Evolutionary conservation across 2,329 filamentous ascomycete genomes (phyloP).

Genomic region (Stachybotrys echinatus): DNA sequence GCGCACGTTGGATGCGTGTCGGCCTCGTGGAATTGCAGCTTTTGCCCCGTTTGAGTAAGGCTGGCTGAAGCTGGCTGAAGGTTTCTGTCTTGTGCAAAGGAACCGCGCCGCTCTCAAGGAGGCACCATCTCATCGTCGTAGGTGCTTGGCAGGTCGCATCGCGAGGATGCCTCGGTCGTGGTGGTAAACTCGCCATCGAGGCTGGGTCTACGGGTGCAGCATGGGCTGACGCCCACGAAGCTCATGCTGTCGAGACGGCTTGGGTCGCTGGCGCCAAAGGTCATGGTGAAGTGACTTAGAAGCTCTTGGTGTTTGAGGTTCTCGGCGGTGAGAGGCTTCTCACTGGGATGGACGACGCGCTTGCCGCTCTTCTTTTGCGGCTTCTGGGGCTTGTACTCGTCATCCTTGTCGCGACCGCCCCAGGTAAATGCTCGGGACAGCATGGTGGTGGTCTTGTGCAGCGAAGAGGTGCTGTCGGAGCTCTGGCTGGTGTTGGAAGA

Average conservation of each 20-base stretch:
- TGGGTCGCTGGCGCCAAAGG: constrained; percentile 34
- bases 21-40: no score
- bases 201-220: constrained; percentile 34
- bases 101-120: no score
- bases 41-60: no score
- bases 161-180: background rate
- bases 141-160: background rate
- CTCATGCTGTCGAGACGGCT: constrained; percentile 25
- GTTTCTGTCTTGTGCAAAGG: no score
- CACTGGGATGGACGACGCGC: constrained; percentile 32
- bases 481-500: constrained; percentile 21
- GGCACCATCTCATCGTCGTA: background rate
- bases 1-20: no score
- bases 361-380: constrained; percentile 18
- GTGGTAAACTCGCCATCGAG: constrained; percentile 17
- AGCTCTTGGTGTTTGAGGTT: constrained; percentile 43
- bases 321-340: constrained; percentile 37
- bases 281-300: constrained; percentile 39
- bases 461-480: constrained; percentile 21
- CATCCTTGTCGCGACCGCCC: constrained; percentile 14
- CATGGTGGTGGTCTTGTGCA: constrained; percentile 20
- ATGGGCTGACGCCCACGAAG: constrained; percentile 36
- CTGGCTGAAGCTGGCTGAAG: no score
- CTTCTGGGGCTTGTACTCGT: constrained; percentile 9
- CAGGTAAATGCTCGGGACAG: constrained; percentile 25